Conservation (phyloP, 345 rosid genomes). For the Populus davidiana region DNA sequence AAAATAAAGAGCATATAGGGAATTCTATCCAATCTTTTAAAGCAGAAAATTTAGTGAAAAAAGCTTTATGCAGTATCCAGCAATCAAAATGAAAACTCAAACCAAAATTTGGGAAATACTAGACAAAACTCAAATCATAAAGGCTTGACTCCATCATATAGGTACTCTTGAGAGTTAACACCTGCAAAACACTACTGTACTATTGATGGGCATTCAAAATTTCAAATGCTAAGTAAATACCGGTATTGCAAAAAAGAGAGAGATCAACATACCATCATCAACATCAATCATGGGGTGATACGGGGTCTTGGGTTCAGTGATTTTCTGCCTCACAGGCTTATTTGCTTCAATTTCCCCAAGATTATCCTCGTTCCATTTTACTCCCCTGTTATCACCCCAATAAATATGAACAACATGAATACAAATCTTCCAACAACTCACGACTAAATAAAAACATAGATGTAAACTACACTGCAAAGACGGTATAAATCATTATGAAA, state of each 20-base stretch:
- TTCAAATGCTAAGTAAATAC: neutral
- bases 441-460: neutral
- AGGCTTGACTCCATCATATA: neutral
- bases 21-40: neutral
- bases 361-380: conserved; percentile 85
- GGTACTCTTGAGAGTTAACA: conserved; percentile 2
- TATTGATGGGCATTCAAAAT: neutral
- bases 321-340: conserved; percentile 95
- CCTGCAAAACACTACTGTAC: neutral
- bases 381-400: conserved; percentile 48
- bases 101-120: neutral
- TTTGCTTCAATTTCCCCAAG: conserved; percentile 89
- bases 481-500: neutral
- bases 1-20: neutral
- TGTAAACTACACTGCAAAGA: neutral
- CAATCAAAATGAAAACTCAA: neutral
- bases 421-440: neutral
- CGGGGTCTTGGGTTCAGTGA: conserved; percentile 97
- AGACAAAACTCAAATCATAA: neutral
- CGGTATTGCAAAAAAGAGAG: neutral
- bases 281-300: conserved; percentile 84
- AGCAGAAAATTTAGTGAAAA: neutral
- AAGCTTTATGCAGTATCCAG: neutral
- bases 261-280: conserved; percentile 62
- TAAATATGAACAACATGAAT: neutral